These are phyloP conservation scores for Prunus mume DNA, from an alignment of 306 rosid genomes.

Conservation along the genomic window DNA sequence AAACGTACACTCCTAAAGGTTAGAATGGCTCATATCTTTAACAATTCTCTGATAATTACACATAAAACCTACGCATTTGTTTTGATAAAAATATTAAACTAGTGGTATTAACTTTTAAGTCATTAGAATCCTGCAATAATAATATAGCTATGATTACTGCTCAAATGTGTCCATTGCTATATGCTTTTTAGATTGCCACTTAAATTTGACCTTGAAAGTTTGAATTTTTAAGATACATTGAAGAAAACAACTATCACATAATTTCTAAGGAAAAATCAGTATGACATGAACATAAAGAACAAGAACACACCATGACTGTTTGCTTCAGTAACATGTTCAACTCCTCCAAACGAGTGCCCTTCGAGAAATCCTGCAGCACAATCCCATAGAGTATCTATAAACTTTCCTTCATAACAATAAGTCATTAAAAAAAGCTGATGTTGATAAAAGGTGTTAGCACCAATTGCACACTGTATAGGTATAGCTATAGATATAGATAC, in stretches of 20 bases:
- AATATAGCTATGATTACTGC: neutral
- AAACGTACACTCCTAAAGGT: neutral
- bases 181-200: neutral
- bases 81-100: neutral
- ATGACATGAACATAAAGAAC: conserved; percentile 8
- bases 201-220: neutral
- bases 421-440: conserved; percentile 11
- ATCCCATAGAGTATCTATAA: conserved; percentile 18
- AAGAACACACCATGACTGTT: conserved; percentile 79
- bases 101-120: neutral
- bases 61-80: neutral
- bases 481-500: neutral
- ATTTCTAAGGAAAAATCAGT: neutral
- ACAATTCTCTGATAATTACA: neutral
- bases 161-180: neutral
- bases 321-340: conserved; percentile 87
- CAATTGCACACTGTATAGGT: neutral
- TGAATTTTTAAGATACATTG: neutral
- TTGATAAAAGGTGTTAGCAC: neutral
- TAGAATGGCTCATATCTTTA: neutral
- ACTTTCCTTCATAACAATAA: conserved; percentile 16
- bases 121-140: neutral
- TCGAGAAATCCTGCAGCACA: conserved; percentile 83
- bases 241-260: neutral
- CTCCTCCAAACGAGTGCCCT: conserved; percentile 91